phyloP scores from a whole-genome alignment of 2,329 filamentous ascomycete species.

The Xylariaceae sp. region DNA sequence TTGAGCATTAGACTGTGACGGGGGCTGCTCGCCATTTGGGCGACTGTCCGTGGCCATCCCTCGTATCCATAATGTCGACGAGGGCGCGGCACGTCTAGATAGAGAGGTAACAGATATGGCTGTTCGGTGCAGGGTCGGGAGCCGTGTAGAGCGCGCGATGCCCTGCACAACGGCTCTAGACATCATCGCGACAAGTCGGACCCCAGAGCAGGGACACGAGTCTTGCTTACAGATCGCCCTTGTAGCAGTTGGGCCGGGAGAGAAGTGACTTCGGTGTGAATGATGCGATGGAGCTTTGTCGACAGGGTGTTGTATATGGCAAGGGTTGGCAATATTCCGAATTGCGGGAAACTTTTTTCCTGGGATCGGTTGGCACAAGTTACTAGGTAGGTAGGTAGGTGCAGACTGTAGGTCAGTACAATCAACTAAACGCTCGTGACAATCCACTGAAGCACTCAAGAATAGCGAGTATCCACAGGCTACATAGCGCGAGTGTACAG shows the following conservation, averaged over 20 bases:
- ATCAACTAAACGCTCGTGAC: not conserved
- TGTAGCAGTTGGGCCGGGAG: not conserved
- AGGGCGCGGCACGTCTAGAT: conserved; percentile 31
- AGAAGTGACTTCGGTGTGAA: not conserved
- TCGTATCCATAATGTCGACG: conserved; percentile 37
- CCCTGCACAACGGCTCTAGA: conserved; percentile 36
- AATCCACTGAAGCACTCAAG: not conserved
- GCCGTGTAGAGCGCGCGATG: conserved; percentile 34
- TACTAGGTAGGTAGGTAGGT: not conserved
- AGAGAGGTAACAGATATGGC: conserved; percentile 22
- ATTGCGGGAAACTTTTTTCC: conserved; percentile 5
- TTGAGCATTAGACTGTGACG: conserved; percentile 2
- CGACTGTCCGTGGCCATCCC: conserved; percentile 39
- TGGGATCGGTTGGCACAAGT: not conserved
- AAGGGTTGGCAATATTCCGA: not conserved
- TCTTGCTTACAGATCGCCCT: conserved; percentile 1
- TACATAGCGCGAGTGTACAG: not conserved
- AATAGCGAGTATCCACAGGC: not conserved
- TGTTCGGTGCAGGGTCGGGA: conserved; percentile 29
- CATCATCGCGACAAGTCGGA: conserved; percentile 32
- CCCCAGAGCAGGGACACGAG: conserved; percentile 1
- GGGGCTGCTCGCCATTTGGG: conserved; percentile 18
- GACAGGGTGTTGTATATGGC: not conserved
- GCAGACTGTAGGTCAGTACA: not conserved
- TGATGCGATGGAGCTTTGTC: conserved; percentile 2